Evolutionary conservation across 2,329 filamentous ascomycete genomes (phyloP).

Genomic region (Pseudocercospora musae): DNA sequence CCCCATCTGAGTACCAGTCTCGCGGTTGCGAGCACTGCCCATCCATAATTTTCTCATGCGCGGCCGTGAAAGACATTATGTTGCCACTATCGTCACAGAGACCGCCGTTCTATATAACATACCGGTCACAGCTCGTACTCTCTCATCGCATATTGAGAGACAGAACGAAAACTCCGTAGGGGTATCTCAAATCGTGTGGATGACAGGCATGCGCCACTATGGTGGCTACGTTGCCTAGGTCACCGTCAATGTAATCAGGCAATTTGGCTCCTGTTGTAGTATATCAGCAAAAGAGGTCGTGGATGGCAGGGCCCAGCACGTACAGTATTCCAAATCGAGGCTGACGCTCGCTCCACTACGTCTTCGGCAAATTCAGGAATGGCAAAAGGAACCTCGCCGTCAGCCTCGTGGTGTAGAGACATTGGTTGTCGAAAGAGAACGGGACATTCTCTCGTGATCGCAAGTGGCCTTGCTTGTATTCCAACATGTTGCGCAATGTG

Average conservation of each 20-base stretch:
- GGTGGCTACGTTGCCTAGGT: neutral
- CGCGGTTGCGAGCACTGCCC: neutral
- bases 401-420: slow-evolving; percentile 42
- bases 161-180: neutral
- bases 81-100: neutral
- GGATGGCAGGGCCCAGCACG: neutral
- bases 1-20: neutral
- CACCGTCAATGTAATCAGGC: neutral
- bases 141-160: neutral
- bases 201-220: neutral
- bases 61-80: neutral
- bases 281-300: neutral
- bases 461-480: slow-evolving; percentile 42
- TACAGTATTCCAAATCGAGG: neutral
- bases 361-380: slow-evolving; percentile 27
- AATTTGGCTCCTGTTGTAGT: neutral
- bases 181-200: neutral
- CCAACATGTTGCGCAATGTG: slow-evolving; percentile 39
- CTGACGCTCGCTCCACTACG: neutral
- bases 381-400: slow-evolving; percentile 44
- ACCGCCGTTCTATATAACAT: neutral
- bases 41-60: neutral
- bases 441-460: slow-evolving; percentile 37
- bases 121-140: neutral
- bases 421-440: slow-evolving; percentile 39